Evolutionary conservation across 129 eudicot genomes (phyloP).

Genomic region (Flaveria trinervia): DNA sequence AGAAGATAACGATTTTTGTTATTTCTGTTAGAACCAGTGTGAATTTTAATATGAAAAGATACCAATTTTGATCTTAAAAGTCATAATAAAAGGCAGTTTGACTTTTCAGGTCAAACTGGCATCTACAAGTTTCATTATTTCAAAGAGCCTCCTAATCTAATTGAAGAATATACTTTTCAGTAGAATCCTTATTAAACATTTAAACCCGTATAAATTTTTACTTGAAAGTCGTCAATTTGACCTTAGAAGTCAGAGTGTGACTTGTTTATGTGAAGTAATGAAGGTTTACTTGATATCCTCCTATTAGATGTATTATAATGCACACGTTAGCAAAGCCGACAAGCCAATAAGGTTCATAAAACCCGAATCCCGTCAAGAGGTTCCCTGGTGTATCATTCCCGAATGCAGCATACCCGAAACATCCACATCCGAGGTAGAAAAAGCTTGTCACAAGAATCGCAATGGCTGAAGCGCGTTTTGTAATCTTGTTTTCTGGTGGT

Average conservation of each 20-base stretch:
- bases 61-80: not conserved
- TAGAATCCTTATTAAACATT: not conserved
- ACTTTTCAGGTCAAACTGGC: not conserved
- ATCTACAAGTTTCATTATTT: not conserved
- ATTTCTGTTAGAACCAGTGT: not conserved
- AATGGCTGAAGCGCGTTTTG: slow-evolving; percentile 60
- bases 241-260: slow-evolving; percentile 8
- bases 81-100: not conserved
- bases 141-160: not conserved
- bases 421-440: slow-evolving; percentile 84
- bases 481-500: slow-evolving; percentile 65
- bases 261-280: slow-evolving; percentile 20
- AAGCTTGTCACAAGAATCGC: slow-evolving; percentile 51
- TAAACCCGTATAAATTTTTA: not conserved
- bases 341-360: slow-evolving; percentile 82
- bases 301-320: slow-evolving; percentile 72
- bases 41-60: not conserved
- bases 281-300: slow-evolving; percentile 73
- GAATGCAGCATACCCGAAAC: slow-evolving; percentile 86
- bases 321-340: slow-evolving; percentile 62
- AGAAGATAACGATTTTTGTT: not conserved
- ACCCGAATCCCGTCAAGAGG: slow-evolving; percentile 80
- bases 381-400: slow-evolving; percentile 79
- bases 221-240: slow-evolving; percentile 6
- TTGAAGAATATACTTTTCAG: not conserved